Conservation (phyloP, 441 rosid genomes). For the Capsella rubella region DNA sequence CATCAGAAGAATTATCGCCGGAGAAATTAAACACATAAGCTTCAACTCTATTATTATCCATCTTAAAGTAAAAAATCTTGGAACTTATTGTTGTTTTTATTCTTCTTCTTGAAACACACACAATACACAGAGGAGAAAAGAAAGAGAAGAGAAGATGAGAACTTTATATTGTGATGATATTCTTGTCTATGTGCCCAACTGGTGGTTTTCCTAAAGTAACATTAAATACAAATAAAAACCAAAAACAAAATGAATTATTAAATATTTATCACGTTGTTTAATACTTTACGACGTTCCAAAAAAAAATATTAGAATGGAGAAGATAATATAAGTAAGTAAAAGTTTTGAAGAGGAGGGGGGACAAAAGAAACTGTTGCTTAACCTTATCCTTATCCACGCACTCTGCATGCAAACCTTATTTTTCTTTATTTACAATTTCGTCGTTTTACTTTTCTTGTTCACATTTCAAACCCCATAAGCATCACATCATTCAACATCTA, state of each 20-base stretch:
- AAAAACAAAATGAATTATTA: constrained; percentile 1
- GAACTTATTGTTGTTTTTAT: not conserved
- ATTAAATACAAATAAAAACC: not conserved
- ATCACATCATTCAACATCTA: not conserved
- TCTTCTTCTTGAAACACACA: not conserved
- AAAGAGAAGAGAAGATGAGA: constrained; percentile 31
- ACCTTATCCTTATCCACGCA: constrained; percentile 64
- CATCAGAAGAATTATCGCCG: constrained; percentile 41
- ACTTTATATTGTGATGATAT: constrained; percentile 11
- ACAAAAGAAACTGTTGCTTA: constrained; percentile 41
- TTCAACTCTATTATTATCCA: constrained; percentile 46
- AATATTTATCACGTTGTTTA: constrained; percentile 28
- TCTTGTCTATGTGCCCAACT: constrained; percentile 1
- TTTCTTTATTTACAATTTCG: constrained; percentile 31
- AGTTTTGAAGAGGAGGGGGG: constrained; percentile 22
- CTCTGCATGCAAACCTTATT: constrained; percentile 28
- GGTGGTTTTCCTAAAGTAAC: not conserved
- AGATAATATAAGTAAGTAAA: constrained; percentile 28
- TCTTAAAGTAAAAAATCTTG: not conserved
- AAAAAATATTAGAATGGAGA: not conserved
- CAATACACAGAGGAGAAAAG: constrained; percentile 21
- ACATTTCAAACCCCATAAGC: not conserved
- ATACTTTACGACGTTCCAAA: too few relatives aligned
- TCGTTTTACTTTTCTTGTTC: not conserved
- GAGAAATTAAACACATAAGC: constrained; percentile 37